These are phyloP conservation scores for Pseudopyricularia javanii DNA, from an alignment of 2,329 filamentous ascomycete species.

Conservation along the genomic window DNA sequence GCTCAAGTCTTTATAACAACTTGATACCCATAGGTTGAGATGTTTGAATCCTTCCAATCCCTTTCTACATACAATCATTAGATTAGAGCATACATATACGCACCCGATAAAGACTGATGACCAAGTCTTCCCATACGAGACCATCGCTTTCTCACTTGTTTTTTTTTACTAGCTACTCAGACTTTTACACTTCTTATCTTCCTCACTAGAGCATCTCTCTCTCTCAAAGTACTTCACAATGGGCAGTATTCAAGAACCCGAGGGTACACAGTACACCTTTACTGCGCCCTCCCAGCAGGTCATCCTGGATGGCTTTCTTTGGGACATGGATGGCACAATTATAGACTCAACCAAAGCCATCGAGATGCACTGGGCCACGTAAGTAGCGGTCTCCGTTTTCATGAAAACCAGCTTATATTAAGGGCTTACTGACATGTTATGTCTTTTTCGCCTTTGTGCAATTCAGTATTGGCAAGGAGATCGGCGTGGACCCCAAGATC, in stretches of 20 bases:
- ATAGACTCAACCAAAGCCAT: conserved; percentile 72
- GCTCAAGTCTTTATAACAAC: too few relatives aligned
- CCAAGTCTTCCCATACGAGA: too few relatives aligned
- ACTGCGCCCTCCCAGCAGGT: conserved; percentile 30
- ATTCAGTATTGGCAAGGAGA: conserved; percentile 58
- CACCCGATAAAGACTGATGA: too few relatives aligned
- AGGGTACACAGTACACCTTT: conserved; percentile 16
- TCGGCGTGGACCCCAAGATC: conserved; percentile 70
- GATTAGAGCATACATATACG: too few relatives aligned
- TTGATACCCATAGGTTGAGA: too few relatives aligned
- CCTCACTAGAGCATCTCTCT: background rate
- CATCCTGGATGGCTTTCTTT: conserved; percentile 45
- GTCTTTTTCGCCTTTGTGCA: background rate
- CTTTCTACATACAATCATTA: too few relatives aligned
- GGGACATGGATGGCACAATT: conserved; percentile 75
- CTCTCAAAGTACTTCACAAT: background rate
- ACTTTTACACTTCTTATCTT: background rate
- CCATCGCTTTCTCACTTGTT: too few relatives aligned
- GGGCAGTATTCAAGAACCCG: background rate
- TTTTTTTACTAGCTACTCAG: background rate
- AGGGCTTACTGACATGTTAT: background rate
- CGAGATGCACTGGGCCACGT: conserved; percentile 65
- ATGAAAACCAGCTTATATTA: background rate
- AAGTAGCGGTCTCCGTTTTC: conserved; percentile 13
- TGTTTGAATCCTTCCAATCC: too few relatives aligned